Evolutionary conservation across 2,329 filamentous ascomycete species (phyloP), one percentile per base, ranked within the genome.

Genomic region (Xylaria sp.): DNA sequence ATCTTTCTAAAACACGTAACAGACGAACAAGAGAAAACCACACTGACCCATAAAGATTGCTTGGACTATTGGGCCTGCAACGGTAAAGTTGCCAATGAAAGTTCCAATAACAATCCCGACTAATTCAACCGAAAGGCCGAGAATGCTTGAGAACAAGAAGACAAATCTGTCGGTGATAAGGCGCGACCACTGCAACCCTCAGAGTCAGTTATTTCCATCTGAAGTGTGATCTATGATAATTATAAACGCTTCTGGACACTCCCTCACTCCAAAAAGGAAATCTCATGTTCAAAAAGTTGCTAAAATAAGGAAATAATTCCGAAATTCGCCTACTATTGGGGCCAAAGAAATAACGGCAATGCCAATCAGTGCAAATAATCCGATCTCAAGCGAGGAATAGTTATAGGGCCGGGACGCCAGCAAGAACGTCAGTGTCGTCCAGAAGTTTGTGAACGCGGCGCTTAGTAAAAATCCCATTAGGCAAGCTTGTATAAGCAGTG

Each of bases 351-450:
- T 92, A 11, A 89, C 87, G 0, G 84, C 87, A 13, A 96, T 88
- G 0, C 92, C 93, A 60, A 94, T 92, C 3, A 97, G 82, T 0
- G 92, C 91, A 77, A 96, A 96, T 4, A 96, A 83, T 0, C 93
- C 92, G 59, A 96, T 94, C 4, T 86, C 83, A 0, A 93, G 78
- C 0, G 91, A 88, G 0, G 84, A 81, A 77, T 92, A 94, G 63
- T 85, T 79, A 76, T 93, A 97, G 0, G 92, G 92, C 2, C 86
- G 80, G 0, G 86, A 89, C 0, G 91, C 87, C 20, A 97, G 86
- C 5, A 96, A 84, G 76, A 97, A 97, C 0, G 92, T 95, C 44
- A 96, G 79, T 0, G 92, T 95, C 0, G 90, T 92, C 90, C 90
- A 92, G 81, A 89, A 79, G 2, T 74, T 78, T 2, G 90, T 92